Evolutionary conservation across 805 yeast species (phyloP), one percentile per base, ranked within the genome.

Genomic region (Cyberlindnera bimundalis): DNA sequence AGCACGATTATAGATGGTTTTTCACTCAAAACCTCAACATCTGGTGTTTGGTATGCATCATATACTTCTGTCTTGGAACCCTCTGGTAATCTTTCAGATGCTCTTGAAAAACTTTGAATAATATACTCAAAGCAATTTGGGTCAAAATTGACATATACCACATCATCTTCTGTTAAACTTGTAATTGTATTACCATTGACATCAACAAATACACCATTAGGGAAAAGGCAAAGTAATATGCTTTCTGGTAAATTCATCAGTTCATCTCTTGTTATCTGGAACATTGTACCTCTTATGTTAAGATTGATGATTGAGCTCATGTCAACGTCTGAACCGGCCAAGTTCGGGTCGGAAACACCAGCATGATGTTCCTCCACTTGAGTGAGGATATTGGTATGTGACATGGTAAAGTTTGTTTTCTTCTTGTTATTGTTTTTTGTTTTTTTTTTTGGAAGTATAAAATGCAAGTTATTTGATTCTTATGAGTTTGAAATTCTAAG

Each of bases 171-270:
- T 0, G 95, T 80, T 53, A 87, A 64, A 51, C 84, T 85, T 25
- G 86, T 74, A 42, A 88, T 84, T 8, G 85, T 84, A 50, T 81
- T 81, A 2, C 95, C 96, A 38, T 77, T 65, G 43, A 72, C 71
- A 61, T 87, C 93, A 42, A 85, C 73, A 58, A 88, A 84, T 4
- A 88, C 95, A 30, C 97, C 96, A 50, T 85, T 87, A 13, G 96
- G 96, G 56, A 88, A 86, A 17, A 93, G 66, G 53, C 96, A 86
- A 40, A 90, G 74, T 43, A 93, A 67, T 18, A 93, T 78, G 45
- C 90, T 80, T 59, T 93, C 99, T 1, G 99, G 99, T 24, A 93
- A 68, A 38, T 88, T 79, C 87, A 90, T 82, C 50, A 93, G 73
- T 59, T 88, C 96, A 53, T 87, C 95, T 47, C 96, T 73, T 5